phyloP scores from a whole-genome alignment of 106 monocot genomes.

The Dendrobium nobile region DNA sequence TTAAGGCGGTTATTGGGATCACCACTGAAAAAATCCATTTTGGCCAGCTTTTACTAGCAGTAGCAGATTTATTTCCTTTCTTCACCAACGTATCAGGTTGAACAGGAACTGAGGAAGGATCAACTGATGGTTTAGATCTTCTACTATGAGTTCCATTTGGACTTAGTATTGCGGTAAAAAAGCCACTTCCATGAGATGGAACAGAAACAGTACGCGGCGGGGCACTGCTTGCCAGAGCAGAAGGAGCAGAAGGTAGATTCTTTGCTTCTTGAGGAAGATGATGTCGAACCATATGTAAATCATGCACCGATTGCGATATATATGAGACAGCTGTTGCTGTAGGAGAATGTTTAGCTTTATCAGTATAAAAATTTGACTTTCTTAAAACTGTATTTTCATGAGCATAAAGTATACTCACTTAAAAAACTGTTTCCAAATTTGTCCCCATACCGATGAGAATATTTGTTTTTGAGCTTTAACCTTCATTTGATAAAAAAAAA shows the following conservation, averaged over 20 bases:
- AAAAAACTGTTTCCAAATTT: conserved; percentile 12
- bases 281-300: conserved; percentile 26
- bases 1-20: neutral
- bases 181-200: conserved; percentile 66
- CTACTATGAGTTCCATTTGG: neutral
- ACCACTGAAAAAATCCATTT: conserved; percentile 20
- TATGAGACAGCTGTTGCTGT: conserved; percentile 8
- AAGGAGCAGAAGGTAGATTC: conserved; percentile 66
- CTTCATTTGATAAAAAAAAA: conserved; percentile 15
- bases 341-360: neutral
- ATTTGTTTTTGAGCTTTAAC: conserved; percentile 6
- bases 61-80: neutral
- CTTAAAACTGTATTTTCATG: neutral
- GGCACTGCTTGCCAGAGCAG: conserved; percentile 20
- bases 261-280: conserved; percentile 44
- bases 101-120: neutral
- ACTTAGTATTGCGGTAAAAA: conserved; percentile 52
- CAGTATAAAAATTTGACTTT: neutral
- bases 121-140: neutral
- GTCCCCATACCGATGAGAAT: neutral
- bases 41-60: neutral
- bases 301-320: conserved; percentile 20
- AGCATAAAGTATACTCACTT: conserved; percentile 7
- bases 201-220: conserved; percentile 21
- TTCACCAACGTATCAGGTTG: neutral